These are phyloP conservation scores for Agrocybe pediades DNA, from an alignment of 768 basidiomycete genomes.

Conservation along the genomic window DNA sequence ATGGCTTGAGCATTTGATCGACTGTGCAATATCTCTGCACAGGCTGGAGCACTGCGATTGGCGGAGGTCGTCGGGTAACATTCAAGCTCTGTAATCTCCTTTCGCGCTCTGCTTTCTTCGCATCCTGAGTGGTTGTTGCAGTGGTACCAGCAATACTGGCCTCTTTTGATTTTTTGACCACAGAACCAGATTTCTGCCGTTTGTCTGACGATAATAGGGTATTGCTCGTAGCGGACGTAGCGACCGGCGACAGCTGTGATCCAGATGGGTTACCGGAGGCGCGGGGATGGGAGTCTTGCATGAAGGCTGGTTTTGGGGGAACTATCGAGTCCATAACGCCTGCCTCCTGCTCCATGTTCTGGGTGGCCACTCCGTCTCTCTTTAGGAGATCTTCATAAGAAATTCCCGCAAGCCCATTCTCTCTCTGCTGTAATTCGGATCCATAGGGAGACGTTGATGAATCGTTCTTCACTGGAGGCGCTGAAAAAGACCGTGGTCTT, in stretches of 20 bases:
- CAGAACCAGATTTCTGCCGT: neutral
- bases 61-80: constrained; percentile 35
- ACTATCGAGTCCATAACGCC: constrained; percentile 8
- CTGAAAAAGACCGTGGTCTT: constrained; percentile 9
- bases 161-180: constrained; percentile 6
- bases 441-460: constrained; percentile 9
- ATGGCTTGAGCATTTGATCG: constrained; percentile 72
- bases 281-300: neutral
- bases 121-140: neutral
- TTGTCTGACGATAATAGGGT: neutral
- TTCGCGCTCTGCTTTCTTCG: constrained; percentile 3
- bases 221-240: neutral
- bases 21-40: constrained; percentile 66
- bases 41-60: constrained; percentile 50
- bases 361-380: constrained; percentile 10
- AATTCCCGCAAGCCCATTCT: constrained; percentile 39
- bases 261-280: neutral
- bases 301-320: constrained; percentile 7
- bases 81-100: constrained; percentile 14
- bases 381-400: constrained; percentile 40
- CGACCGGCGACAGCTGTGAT: neutral
- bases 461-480: neutral
- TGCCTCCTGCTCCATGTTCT: constrained; percentile 7
- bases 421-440: constrained; percentile 12
- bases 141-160: neutral